Conservation (phyloP, 1,284 basidiomycete genomes). For the Tremellales sp. region DNA sequence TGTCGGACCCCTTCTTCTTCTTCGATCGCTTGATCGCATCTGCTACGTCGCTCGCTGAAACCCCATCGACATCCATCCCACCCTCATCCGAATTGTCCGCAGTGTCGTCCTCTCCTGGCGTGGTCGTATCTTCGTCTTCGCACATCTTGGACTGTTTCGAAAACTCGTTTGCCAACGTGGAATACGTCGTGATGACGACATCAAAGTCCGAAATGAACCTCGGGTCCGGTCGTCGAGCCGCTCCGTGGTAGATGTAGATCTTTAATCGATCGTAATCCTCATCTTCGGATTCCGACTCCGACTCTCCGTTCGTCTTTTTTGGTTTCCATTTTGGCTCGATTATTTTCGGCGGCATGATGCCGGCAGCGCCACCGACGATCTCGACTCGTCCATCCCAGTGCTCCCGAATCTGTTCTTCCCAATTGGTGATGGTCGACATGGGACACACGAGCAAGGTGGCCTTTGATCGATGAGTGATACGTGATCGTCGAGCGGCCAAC, state of each 20-base stretch:
- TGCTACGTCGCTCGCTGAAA: slow-evolving; percentile 54
- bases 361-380: slow-evolving; percentile 67
- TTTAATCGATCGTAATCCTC: slow-evolving; percentile 53
- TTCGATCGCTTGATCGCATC: slow-evolving; percentile 62
- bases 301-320: slow-evolving; percentile 21
- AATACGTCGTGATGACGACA: slow-evolving; percentile 95
- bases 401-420: slow-evolving; percentile 97
- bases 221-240: slow-evolving; percentile 78
- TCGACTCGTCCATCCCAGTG: slow-evolving; percentile 84
- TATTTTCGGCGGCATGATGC: slow-evolving; percentile 25
- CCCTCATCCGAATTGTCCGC: slow-evolving; percentile 39
- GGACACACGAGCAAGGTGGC: slow-evolving; percentile 97
- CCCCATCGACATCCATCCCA: slow-evolving; percentile 51
- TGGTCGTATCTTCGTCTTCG: slow-evolving; percentile 46
- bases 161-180: slow-evolving; percentile 91
- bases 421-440: slow-evolving; percentile 92
- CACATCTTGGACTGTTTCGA: slow-evolving; percentile 76
- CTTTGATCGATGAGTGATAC: slow-evolving; percentile 73
- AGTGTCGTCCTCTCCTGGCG: slow-evolving; percentile 29
- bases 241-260: slow-evolving; percentile 95
- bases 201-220: slow-evolving; percentile 86
- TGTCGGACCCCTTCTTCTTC: slow-evolving; percentile 49
- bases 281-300: slow-evolving; percentile 20
- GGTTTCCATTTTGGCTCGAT: slow-evolving; percentile 28
- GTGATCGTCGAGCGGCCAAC: slow-evolving; percentile 57